A percentile compares a stretch with the other conserved stretches of the same genome.
Conservation (phyloP, 2,329 filamentous ascomycete genomes). For the Aureobasidium sp. region DNA sequence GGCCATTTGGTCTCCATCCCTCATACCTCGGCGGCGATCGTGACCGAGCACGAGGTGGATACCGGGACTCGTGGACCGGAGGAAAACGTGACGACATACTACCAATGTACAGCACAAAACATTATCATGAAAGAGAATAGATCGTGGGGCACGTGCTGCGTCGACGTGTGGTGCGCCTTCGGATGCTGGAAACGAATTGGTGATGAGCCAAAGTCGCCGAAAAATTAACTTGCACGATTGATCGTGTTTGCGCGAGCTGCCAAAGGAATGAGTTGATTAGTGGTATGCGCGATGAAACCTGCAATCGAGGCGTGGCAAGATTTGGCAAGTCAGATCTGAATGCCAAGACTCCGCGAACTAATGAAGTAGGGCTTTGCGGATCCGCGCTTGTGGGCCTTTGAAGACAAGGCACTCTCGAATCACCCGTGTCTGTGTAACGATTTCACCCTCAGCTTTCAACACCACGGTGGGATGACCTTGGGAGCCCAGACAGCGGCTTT, state of each 20-base stretch:
- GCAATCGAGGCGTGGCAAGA: constrained; percentile 8
- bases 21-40: constrained; percentile 63
- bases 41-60: constrained; percentile 53
- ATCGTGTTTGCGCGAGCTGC: neutral
- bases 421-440: constrained; percentile 8
- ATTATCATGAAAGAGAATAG: constrained; percentile 5
- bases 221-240: neutral
- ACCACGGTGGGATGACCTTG: neutral
- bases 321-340: constrained; percentile 11
- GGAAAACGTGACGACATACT: constrained; percentile 17
- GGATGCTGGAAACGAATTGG: neutral
- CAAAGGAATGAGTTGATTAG: neutral
- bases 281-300: constrained; percentile 7
- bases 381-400: constrained; percentile 4
- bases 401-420: constrained; percentile 11
- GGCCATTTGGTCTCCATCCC: constrained; percentile 61
- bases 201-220: neutral
- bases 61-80: constrained; percentile 21
- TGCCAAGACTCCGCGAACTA: constrained; percentile 6
- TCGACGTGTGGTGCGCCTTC: neutral
- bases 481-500: neutral
- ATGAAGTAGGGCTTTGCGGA: constrained; percentile 8
- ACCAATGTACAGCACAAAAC: constrained; percentile 3
- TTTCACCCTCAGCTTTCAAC: neutral
- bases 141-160: constrained; percentile 7